Evolutionary conservation across 2,329 filamentous ascomycete genomes (phyloP).

Genomic region (Alternaria tenuissima): DNA sequence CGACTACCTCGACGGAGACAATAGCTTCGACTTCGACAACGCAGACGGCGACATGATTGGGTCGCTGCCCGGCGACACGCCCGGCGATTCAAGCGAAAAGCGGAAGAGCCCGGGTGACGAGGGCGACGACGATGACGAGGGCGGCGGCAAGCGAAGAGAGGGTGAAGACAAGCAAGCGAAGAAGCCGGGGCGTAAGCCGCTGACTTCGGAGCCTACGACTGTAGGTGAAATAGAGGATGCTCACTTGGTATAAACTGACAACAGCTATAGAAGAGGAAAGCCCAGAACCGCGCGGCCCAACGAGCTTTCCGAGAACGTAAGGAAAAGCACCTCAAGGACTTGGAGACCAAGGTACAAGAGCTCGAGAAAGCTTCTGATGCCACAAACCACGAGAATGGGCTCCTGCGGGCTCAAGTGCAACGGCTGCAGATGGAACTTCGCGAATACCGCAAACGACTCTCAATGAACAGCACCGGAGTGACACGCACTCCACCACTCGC

Average conservation of each 20-base stretch:
- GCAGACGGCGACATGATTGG: constrained; percentile 76
- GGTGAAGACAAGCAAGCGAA: constrained; percentile 86
- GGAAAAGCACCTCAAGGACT: constrained; percentile 70
- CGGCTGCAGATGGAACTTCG: constrained; percentile 83
- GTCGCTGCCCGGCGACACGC: constrained; percentile 69
- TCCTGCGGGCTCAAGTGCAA: constrained; percentile 86
- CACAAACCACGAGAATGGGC: constrained; percentile 83
- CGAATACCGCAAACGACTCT: constrained; percentile 89
- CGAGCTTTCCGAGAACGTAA: constrained; percentile 69
- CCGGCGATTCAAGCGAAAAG: constrained; percentile 65
- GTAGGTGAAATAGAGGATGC: constrained; percentile 66
- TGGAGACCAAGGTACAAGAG: constrained; percentile 73
- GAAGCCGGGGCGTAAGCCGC: constrained; percentile 94
- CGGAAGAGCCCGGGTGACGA: constrained; percentile 76
- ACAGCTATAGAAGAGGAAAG: constrained; percentile 81
- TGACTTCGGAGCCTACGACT: constrained; percentile 94
- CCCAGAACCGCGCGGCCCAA: constrained; percentile 71
- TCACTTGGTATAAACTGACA: constrained; percentile 31
- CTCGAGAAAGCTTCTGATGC: constrained; percentile 83
- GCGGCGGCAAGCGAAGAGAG: constrained; percentile 78
- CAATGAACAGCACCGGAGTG: constrained; percentile 63
- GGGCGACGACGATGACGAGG: constrained; percentile 68
- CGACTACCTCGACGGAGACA: constrained; percentile 81
- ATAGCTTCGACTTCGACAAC: constrained; percentile 77
- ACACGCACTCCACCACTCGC: constrained; percentile 58